Conservation (phyloP, 2,329 filamentous ascomycete species). For the Colletotrichum aenigma region DNA sequence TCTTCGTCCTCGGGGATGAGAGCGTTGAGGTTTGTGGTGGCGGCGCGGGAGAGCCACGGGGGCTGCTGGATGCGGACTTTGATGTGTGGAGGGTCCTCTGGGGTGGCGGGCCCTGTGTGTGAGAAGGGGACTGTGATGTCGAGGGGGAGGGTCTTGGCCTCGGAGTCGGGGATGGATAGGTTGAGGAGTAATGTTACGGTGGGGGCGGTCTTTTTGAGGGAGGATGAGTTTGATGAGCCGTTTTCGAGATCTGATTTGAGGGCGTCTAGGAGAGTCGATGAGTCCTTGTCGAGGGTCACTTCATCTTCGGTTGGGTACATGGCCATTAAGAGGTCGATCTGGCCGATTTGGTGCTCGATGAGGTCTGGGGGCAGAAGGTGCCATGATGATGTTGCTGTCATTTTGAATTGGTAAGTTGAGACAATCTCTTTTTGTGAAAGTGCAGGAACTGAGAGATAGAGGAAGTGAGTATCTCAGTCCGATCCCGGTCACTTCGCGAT, state of each 20-base stretch:
- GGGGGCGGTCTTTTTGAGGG: rapidly evolving
- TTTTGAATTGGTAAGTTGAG: background rate
- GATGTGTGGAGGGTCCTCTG: conserved; percentile 40
- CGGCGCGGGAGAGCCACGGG: conserved; percentile 55
- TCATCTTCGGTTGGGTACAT: conserved; percentile 52
- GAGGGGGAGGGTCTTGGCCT: conserved; percentile 30
- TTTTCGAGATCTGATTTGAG: background rate
- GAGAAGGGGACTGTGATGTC: conserved; percentile 38
- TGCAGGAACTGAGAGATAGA: background rate
- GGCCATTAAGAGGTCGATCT: conserved; percentile 54
- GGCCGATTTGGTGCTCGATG: conserved; percentile 51
- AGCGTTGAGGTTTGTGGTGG: conserved; percentile 39
- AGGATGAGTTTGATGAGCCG: background rate
- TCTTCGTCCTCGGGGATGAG: conserved; percentile 46
- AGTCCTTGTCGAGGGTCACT: background rate
- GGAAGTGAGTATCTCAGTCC: background rate
- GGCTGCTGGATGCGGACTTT: conserved; percentile 52
- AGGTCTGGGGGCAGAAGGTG: conserved; percentile 42
- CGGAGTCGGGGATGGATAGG: conserved; percentile 24
- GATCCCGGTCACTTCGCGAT: background rate
- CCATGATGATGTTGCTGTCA: conserved; percentile 8
- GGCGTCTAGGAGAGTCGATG: background rate
- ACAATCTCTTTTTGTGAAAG: too few species aligned
- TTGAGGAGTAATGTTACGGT: conserved; percentile 28
- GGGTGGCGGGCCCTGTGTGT: background rate